These are phyloP conservation scores for Rutstroemia sp. DNA, from an alignment of 2,329 filamentous ascomycete species.

Conservation along the genomic window DNA sequence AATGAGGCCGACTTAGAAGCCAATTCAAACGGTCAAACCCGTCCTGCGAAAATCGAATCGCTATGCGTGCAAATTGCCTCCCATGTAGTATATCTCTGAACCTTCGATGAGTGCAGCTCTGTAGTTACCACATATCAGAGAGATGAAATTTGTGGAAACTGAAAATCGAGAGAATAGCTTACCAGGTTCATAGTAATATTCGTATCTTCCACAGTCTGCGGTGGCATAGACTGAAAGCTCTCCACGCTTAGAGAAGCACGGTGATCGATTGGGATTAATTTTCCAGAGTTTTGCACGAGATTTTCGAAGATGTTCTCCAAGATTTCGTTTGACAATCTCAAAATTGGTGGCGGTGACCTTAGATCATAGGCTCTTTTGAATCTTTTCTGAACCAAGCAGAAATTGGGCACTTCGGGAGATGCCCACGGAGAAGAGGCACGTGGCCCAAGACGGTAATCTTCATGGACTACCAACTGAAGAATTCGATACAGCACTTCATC, in stretches of 20 bases:
- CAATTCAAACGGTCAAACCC: constrained; percentile 42
- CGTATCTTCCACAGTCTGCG: constrained; percentile 10
- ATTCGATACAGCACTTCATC: constrained; percentile 11
- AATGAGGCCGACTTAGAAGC: constrained; percentile 40
- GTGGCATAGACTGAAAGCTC: constrained; percentile 38
- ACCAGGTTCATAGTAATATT: constrained; percentile 37
- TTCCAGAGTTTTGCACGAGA: constrained; percentile 40
- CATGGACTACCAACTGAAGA: constrained; percentile 1
- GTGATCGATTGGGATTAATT: constrained; percentile 41
- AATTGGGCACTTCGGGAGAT: constrained; percentile 5
- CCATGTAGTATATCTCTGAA: constrained; percentile 43
- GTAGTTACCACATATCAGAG: background rate
- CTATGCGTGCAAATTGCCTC: constrained; percentile 40
- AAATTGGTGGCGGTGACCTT: constrained; percentile 12
- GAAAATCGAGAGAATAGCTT: background rate
- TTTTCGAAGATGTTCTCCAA: constrained; percentile 28
- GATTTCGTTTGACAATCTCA: constrained; percentile 11
- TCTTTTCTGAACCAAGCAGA: constrained; percentile 7
- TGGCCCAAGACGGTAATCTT: constrained; percentile 1
- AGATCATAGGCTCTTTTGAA: constrained; percentile 10
- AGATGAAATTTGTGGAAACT: background rate
- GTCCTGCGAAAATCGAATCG: constrained; percentile 32
- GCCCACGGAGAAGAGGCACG: constrained; percentile 1
- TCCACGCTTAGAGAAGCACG: constrained; percentile 45
- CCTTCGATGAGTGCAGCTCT: constrained; percentile 39